Evolutionary conservation across 169 alveolate genomes (phyloP), one percentile per base, ranked within the genome.

Genomic region (Plasmodium vinckei): DNA sequence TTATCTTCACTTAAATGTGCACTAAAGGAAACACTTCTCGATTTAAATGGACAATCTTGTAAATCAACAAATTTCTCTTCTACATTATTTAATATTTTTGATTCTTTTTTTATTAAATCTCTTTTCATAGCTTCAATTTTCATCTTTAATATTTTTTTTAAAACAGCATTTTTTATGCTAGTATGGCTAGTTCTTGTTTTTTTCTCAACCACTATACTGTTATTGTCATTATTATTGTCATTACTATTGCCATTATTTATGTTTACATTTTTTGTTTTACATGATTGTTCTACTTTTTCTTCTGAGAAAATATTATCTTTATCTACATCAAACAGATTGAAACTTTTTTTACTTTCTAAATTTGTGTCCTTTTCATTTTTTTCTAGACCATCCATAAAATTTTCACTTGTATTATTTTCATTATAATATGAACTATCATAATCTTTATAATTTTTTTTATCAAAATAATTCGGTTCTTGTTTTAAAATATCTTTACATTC

Each of bases 61-160:
- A 4, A 0, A 13, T 51, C 17, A 51, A 2, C 17, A 51, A 13
- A 1, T 2, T 51, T 51, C 9, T 51, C 6, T 51, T 51, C 60
- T 13, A 13, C n/a, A 51, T 9, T 9, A 13, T 51, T 51, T 51
- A 51, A 51, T 15, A 13, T 5, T 51, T 4, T 51, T 51, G 21
- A 9, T 51, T 51, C 60, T 13, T 51, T 15, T 13, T 51, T 13
- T 51, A 15, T 13, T 0, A 51, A 9, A 51, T 33, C 88, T 13
- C 12, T 63, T 42, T 54, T 27, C 88, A 75, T 75, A 10, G 56
- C 69, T 56, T 75, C 88, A 17, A 75, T 63, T 42, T 75, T 75
- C 59, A 56, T 75, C n/a, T 56, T 75, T 27, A 75, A 21, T 2
- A 75, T 51, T 27, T 42, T 75, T 27, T 75, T 75, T 39, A 75